These are phyloP conservation scores for Auricularia auricula-judae DNA, from an alignment of 768 basidiomycete species.

Conservation along the genomic window DNA sequence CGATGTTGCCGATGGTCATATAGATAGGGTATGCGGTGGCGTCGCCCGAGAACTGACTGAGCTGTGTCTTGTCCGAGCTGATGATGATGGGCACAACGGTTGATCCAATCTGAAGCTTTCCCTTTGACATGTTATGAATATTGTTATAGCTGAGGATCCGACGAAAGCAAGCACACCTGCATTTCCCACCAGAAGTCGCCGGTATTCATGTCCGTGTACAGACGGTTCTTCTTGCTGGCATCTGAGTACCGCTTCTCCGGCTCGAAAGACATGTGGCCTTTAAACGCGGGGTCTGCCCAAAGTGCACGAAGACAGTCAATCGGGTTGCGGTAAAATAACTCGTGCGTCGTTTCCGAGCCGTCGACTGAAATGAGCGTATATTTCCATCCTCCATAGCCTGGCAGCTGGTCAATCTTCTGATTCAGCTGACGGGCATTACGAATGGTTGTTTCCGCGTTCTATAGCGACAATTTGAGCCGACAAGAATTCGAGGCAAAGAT, in stretches of 20 bases:
- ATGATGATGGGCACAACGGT: constrained; percentile 13
- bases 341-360: constrained; percentile 11
- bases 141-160: too few relatives aligned
- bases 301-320: constrained; percentile 6
- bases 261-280: constrained; percentile 1
- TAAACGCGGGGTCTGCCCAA: constrained; percentile 4
- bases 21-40: constrained; percentile 36
- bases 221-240: not conserved
- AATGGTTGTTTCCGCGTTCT: too few relatives aligned
- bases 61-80: constrained; percentile 13
- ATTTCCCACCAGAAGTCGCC: constrained; percentile 9
- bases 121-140: not conserved
- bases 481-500: too few relatives aligned
- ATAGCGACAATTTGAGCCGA: too few relatives aligned
- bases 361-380: not conserved
- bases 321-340: constrained; percentile 6
- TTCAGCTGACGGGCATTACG: not conserved
- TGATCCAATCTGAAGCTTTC: constrained; percentile 3
- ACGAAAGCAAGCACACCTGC: constrained; percentile 6
- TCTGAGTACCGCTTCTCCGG: constrained; percentile 7
- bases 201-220: constrained; percentile 9
- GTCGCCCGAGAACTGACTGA: constrained; percentile 12
- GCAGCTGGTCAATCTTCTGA: not conserved
- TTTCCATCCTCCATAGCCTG: not conserved
- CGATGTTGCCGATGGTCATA: constrained; percentile 31